These are phyloP conservation scores for Ceratocystis cubensis DNA, from an alignment of 2,329 filamentous ascomycete species.

Conservation along the genomic window DNA sequence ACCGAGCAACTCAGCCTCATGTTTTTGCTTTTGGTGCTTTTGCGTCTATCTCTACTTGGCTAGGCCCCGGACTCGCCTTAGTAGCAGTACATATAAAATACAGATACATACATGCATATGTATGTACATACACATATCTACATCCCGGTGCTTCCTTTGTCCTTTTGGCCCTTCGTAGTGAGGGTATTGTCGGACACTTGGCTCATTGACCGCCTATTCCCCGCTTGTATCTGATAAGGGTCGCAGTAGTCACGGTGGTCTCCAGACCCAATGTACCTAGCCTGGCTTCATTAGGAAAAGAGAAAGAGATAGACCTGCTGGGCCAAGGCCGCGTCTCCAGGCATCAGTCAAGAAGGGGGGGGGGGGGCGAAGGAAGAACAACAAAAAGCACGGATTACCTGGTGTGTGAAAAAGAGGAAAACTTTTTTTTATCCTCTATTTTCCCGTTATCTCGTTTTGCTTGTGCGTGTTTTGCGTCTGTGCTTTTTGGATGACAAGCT, in stretches of 20 bases:
- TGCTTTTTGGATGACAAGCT: not conserved
- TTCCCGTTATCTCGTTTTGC: not conserved
- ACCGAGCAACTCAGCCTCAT: slow-evolving; percentile 2
- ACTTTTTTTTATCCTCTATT: not conserved
- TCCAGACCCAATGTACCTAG: no score
- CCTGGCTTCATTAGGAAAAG: no score
- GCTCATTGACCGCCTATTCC: no score
- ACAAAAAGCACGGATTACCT: not conserved
- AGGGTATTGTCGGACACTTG: no score
- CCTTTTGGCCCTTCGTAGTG: no score
- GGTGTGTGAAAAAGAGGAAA: not conserved
- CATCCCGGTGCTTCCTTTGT: no score
- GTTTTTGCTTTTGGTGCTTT: no score
- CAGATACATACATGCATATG: not conserved
- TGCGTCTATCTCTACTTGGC: no score
- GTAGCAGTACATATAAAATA: not conserved
- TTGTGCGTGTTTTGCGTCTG: not conserved
- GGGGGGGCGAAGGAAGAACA: no score
- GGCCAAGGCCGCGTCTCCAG: not conserved
- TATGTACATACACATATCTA: not conserved
- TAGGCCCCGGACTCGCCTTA: slow-evolving; percentile 2
- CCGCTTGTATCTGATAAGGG: no score
- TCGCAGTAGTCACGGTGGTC: no score
- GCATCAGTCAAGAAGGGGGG: not conserved
- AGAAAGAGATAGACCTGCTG: no score